Base-by-base conservation (phyloP, 2,329 filamentous ascomycete species). In the Neoascochyta sp. region DNA sequence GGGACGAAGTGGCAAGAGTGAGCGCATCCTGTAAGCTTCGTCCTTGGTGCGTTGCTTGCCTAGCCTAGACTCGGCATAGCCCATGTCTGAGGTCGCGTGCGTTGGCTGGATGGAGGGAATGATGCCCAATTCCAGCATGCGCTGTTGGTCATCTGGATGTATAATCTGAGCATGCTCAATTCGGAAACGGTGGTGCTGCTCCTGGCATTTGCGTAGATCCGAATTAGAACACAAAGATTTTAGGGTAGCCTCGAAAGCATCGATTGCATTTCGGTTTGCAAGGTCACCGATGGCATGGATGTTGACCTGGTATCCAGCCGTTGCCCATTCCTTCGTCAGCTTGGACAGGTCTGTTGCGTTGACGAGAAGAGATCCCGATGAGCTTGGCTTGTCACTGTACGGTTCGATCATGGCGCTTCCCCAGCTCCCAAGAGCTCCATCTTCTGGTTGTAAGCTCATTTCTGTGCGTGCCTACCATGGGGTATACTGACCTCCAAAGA, bases 151-250 rank as follows among this genome's bases (percentile, higher is more conserved):
- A 34, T 69, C 65, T 4, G 77, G 76, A 48, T 82, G 75, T 36
- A 85, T 78, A 45, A 85, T 83, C 46, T 85, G 81, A 0, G 80
- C 63, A 62, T 86, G 81, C 52, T 85, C 81, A 48, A 86, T 78
- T 41, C 81, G 76, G 63, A 83, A 77, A 18, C 80, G 74, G 35
- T 69, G 66, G 6, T 54, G 52, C n/a, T 64, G 45, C 43, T 81
- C 76, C 44, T 81, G 76, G 48, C 78, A 81, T 16, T 62, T 50
- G n/a, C 53, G 41, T 4, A 38, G 35, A 11, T 44, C 47, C 30
- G 47, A 44, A 5, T 52, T 54, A 9, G 71, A 69, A 39, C 80
- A 83, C 11, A 74, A 50, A 12, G 66, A 50, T n/a, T 64, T 57
- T 4, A 83, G 68, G 7, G 76, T 74, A 5, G 68, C 65, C 25